phyloP scores from a whole-genome alignment of 2,329 filamentous ascomycete genomes.

The Fusarium torreyae region DNA sequence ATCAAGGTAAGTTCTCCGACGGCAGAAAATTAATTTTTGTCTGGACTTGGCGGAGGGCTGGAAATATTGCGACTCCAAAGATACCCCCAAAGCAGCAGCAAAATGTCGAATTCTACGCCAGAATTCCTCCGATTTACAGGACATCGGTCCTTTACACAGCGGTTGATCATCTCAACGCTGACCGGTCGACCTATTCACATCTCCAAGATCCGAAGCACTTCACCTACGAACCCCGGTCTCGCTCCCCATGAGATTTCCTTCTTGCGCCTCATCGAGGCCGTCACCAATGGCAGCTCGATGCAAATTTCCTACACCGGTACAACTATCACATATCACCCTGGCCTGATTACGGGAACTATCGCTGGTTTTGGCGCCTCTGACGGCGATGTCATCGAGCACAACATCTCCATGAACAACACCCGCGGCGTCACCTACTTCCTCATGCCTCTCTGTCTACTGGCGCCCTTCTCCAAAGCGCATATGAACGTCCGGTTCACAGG shows the following conservation, averaged over 20 bases:
- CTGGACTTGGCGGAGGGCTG: slow-evolving; percentile 24
- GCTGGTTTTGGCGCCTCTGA: slow-evolving; percentile 79
- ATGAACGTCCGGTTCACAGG: slow-evolving; percentile 93
- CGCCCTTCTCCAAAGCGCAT: slow-evolving; percentile 92
- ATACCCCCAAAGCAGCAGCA: slow-evolving; percentile 42
- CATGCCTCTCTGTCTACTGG: slow-evolving; percentile 88
- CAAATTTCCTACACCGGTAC: slow-evolving; percentile 98
- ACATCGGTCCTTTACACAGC: slow-evolving; percentile 85
- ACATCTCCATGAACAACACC: slow-evolving; percentile 81
- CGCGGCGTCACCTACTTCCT: slow-evolving; percentile 94
- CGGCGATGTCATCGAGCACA: slow-evolving; percentile 85
- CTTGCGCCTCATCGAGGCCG: slow-evolving; percentile 90
- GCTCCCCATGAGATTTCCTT: slow-evolving; percentile 95
- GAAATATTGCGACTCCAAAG: slow-evolving; percentile 42
- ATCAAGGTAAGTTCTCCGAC: slow-evolving; percentile 30
- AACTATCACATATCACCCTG: slow-evolving; percentile 90
- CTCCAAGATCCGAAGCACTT: slow-evolving; percentile 91
- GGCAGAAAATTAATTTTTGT: slow-evolving; percentile 60
- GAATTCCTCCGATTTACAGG: slow-evolving; percentile 83
- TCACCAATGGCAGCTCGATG: slow-evolving; percentile 95
- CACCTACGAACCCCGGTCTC: slow-evolving; percentile 88
- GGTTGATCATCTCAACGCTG: slow-evolving; percentile 90
- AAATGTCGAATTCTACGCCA: slow-evolving; percentile 62
- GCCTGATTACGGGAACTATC: slow-evolving; percentile 89
- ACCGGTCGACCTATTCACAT: slow-evolving; percentile 92